Evolutionary conservation across 1,284 basidiomycete species (phyloP), one percentile per base, ranked within the genome.

Genomic region (Phenoliferia sp.): DNA sequence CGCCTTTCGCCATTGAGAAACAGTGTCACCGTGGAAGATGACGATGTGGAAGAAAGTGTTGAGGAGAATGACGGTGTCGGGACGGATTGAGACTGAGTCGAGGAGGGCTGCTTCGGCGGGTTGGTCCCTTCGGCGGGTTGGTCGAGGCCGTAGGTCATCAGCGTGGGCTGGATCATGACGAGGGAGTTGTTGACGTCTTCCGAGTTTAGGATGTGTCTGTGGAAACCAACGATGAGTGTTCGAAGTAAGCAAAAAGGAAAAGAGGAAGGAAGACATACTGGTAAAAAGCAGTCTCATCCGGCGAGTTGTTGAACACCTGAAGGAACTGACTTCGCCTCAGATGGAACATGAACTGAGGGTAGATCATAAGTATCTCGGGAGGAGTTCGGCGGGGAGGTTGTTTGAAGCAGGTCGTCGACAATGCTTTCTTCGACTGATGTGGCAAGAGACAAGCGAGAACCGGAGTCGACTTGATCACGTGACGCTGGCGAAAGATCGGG

Each of bases 301-400:
- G 83, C 79, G 95, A 99, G 36, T 94, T 97, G 80, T 98, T 95
- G 62, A 99, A 89, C 60, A 97, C 94, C 78, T 94, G 97, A 63
- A 99, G 84, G 84, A 99, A 98, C 79, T 99, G 95, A 83, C 90
- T 93, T 78, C 96, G 83, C 67, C 96, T 86, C 69, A 99, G 81
- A 81, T 99, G 96, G 89, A 99, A 99, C 96, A 99, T 99, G 84
- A 99, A 99, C 80, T 99, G 96, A 36, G 96, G 96, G 80, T 99
- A 99, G 77, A 99, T 99, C 79, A 90, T 93, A 81, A 99, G 84
- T 97, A 98, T 82, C 96, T 96, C 78, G 95, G 94, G 59, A 97
- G 81, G 33, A 99, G 85, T 81, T 98, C 95, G 28, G 94, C 90
- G 55, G 95, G 95, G 33, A 98, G 85, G 80, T 98, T 98, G 71